These are phyloP conservation scores for Harrya chromipes DNA, from an alignment of 768 basidiomycete genomes.

Conservation along the genomic window DNA sequence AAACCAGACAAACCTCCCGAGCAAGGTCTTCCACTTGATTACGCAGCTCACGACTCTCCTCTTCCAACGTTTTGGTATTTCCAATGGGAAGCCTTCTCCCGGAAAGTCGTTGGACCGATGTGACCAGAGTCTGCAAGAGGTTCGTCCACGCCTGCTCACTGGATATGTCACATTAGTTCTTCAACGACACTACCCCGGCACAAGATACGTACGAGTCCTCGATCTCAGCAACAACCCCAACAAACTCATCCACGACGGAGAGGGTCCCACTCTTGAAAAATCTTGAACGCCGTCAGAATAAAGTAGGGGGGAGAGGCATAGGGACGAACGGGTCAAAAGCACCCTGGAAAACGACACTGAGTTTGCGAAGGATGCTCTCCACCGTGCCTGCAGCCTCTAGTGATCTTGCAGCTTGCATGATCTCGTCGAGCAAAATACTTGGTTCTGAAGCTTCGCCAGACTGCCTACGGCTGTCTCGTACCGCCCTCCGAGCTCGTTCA, in stretches of 20 bases:
- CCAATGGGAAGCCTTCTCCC: conserved; percentile 59
- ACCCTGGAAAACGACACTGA: conserved; percentile 52
- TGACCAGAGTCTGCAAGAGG: conserved; percentile 60
- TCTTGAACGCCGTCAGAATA: conserved; percentile 35
- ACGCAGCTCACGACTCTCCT: conserved; percentile 50
- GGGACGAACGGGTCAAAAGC: conserved; percentile 56
- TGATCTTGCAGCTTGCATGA: conserved; percentile 57
- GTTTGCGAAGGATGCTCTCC: conserved; percentile 57
- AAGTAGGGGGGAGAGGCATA: conserved; percentile 41
- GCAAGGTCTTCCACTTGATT: conserved; percentile 38
- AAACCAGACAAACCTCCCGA: conserved; percentile 51
- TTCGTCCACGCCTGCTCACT: conserved; percentile 65
- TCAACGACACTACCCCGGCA: neutral
- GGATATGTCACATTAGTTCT: conserved; percentile 16
- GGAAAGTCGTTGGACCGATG: conserved; percentile 63
- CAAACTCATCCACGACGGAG: conserved; percentile 59
- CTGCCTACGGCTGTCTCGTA: conserved; percentile 26
- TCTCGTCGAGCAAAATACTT: conserved; percentile 53
- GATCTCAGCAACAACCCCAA: conserved; percentile 55
- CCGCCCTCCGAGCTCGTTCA: conserved; percentile 50
- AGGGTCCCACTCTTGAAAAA: conserved; percentile 59
- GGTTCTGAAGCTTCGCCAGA: conserved; percentile 42
- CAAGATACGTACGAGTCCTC: conserved; percentile 56
- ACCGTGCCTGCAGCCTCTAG: conserved; percentile 30
- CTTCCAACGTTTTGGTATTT: conserved; percentile 41